Evolutionary conservation across 2,329 filamentous ascomycete species (phyloP), one percentile per base, ranked within the genome.

Genomic region (Aureobasidium sp.): DNA sequence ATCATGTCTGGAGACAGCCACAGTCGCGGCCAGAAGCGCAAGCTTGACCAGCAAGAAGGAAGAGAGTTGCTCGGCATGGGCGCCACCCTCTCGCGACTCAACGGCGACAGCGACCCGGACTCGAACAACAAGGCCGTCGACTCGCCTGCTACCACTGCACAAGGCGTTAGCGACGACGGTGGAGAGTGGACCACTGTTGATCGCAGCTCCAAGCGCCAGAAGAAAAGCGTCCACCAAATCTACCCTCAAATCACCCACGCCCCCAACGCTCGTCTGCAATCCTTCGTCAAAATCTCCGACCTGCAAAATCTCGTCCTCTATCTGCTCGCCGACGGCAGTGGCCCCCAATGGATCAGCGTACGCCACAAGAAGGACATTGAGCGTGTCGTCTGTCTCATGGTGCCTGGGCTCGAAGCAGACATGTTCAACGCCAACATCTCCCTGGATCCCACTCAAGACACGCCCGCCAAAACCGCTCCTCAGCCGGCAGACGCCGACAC

Each of bases 371-470:
- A 73, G 19, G 75, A 77, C 62, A 78, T 86, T 42, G 75, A 76
- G 60, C 95, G 94, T 74, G 87, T 95, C 31, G 92, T 97, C 31
- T 83, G 89, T 42, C 77, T 99, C 65, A 93, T 96, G 88, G 85
- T 96, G 11, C 94, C 94, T 11, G 94, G 94, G 0, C 76, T 99
- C 25, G 93, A 97, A 70, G 83, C 90, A 68, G 88, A 85, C 64
- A 94, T 97, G 88, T 95, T 97, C 75, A 84, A 88, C 71, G 80
- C 83, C 37, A 76, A 74, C 3, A 74, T 83, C 35, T 27, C 64
- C 75, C 27, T 62, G 71, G 53, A 58, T 19, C 29, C 59, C 1
- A 29, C 21, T 29, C 42, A 59, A 23, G 35, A 50, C 3, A 27
- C 33, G 1, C 37, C 17, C 7, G 27, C 29, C 15, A 38, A 27